Evolutionary conservation across 2,329 filamentous ascomycete species (phyloP), one percentile per base, ranked within the genome.

Genomic region (Xylaria sp.): DNA sequence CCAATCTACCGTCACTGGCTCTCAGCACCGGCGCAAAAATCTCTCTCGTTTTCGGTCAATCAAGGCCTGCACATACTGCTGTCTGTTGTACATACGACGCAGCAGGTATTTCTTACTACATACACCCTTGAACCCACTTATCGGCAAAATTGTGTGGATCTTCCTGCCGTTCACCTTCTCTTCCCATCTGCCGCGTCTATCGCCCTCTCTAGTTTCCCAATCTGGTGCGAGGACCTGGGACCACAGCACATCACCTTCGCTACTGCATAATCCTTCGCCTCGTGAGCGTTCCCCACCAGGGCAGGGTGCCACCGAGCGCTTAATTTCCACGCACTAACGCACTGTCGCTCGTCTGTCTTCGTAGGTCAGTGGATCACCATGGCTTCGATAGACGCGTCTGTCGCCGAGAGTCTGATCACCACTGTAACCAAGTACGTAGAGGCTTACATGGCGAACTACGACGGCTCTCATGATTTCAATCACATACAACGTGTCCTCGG

Each of bases 391-490:
- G 68, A 74, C 62, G 65, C 73, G 65, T 59, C 72, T 44, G 65
- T 64, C 62, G 70, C 74, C 67, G 80, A 82, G 54, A 80, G 85
- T 65, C 83, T 92, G 72, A 82, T 89, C 77, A 80, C 82, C 39
- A 77, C 84, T 59, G 87, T 91, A 69, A 89, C 88, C 20, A 81
- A 82, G 55, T 92, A 91, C 78, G 90, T 93, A 63, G 83, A 89
- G 76, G 82, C 85, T 51, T 94, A 92, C 84, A 95, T 94, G 91
- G 84, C 88, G 55, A 85, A 88, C 71, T 93, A 93, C 81, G 94
- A 98, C 81, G 89, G 89, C 61, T 97, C 93, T 1, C 94, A 98
- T 83, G 93, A 97, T 83, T 97, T 93, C 84, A 84, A 88, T 66
- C 94, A 98, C 80, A 92, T 97, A 76, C 84, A 89, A 71, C 91